These are phyloP conservation scores for Micractinium sp. DNA, from an alignment of 139 green algal genomes.

Conservation along the genomic window DNA sequence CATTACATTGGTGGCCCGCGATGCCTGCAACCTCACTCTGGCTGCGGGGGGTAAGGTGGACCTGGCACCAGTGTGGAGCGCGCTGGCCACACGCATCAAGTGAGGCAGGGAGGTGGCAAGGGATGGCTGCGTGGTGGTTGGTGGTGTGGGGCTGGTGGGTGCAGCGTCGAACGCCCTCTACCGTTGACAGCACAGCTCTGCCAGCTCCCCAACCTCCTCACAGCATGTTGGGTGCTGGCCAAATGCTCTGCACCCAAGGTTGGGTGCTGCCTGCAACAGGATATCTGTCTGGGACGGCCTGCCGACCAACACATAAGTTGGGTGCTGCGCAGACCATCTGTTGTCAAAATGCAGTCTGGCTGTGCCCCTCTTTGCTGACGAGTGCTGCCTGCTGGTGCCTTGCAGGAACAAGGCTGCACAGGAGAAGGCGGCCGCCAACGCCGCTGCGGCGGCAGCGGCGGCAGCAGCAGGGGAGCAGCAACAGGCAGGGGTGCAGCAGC, in stretches of 20 bases:
- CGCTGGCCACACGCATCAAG: background rate
- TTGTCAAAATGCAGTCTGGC: no score
- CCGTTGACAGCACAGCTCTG: background rate
- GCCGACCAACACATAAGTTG: no score
- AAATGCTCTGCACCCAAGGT: background rate
- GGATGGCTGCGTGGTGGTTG: no score
- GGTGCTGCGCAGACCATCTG: no score
- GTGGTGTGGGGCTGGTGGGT: background rate
- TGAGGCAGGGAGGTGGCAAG: background rate
- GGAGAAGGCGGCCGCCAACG: background rate
- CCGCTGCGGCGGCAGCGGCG: background rate
- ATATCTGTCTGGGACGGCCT: no score
- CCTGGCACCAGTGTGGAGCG: slow-evolving; percentile 5
- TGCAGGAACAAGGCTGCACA: background rate
- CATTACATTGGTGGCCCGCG: slow-evolving; percentile 5
- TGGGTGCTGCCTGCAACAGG: background rate
- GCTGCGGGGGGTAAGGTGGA: background rate
- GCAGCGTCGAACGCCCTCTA: background rate
- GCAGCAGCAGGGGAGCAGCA: background rate
- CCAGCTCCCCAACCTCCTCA: no score
- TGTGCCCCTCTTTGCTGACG: no score
- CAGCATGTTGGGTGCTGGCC: background rate
- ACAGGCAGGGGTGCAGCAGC: background rate
- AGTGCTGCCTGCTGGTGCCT: background rate
- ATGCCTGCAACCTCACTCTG: slow-evolving; percentile 1